Conservation (phyloP, 225 moss, liverwort and hornwort genomes). For the Pleurozium schreberi region DNA sequence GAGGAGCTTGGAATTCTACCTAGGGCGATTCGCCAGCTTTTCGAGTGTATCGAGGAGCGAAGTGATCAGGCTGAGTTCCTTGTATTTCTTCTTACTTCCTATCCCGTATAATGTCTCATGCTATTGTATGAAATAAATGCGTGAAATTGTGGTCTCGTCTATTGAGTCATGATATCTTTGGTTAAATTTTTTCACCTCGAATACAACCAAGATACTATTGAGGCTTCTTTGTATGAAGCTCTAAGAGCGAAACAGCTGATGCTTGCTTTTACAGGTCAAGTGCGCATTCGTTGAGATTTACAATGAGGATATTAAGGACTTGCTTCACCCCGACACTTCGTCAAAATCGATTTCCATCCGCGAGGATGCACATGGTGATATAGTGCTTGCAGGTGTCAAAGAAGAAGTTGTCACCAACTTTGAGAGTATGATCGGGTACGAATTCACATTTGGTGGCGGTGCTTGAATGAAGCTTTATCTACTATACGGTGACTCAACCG, state of each 20-base stretch:
- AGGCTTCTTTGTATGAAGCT: background rate
- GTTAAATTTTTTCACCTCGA: background rate
- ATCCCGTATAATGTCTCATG: background rate
- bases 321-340: conserved; percentile 78
- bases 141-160: background rate
- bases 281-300: conserved; percentile 94
- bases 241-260: background rate
- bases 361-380: conserved; percentile 86
- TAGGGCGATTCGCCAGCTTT: conserved; percentile 86
- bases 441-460: background rate
- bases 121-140: background rate
- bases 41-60: conserved; percentile 73
- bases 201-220: background rate
- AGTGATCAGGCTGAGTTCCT: conserved; percentile 83
- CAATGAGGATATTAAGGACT: conserved; percentile 92
- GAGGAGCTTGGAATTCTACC: conserved; percentile 92
- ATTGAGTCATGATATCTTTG: background rate
- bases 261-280: conserved; percentile 43
- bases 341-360: conserved; percentile 82
- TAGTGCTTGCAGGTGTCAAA: conserved; percentile 84
- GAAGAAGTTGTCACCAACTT: conserved; percentile 94
- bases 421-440: conserved; percentile 80
- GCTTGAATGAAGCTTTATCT: background rate
- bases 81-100: conserved; percentile 21
- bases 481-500: background rate